phyloP scores from a whole-genome alignment of 2,329 filamentous ascomycete genomes.

The Stagonosporopsis tanaceti region DNA sequence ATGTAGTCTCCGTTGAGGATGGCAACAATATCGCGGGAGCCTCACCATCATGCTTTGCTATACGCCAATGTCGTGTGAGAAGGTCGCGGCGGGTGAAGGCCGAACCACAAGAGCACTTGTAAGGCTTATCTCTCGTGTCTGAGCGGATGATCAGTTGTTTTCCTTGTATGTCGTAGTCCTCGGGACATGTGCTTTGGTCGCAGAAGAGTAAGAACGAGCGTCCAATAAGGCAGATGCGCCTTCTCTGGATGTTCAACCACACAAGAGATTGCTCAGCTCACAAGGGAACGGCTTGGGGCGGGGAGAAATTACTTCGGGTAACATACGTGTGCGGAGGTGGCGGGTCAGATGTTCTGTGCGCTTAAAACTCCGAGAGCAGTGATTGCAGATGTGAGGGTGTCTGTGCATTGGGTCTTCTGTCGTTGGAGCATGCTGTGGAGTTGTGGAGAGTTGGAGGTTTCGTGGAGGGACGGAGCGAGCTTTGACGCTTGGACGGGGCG shows the following conservation, averaged over 20 bases:
- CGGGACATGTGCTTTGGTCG: not conserved
- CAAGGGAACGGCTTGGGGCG: not conserved
- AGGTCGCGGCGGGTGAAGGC: slow-evolving; percentile 41
- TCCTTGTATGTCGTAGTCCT: not conserved
- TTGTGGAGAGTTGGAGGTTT: slow-evolving; percentile 24
- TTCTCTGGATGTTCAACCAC: not conserved
- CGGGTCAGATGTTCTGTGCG: slow-evolving; percentile 42
- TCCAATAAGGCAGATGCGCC: too few relatives aligned
- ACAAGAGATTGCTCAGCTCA: not conserved
- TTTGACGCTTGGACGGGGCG: not conserved
- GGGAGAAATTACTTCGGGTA: not conserved
- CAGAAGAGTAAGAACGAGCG: not conserved
- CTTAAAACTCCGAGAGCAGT: slow-evolving; percentile 41
- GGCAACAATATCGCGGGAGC: slow-evolving; percentile 11
- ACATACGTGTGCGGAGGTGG: slow-evolving; percentile 44
- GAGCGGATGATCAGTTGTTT: slow-evolving; percentile 18
- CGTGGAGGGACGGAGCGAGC: not conserved
- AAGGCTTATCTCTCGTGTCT: slow-evolving; percentile 46
- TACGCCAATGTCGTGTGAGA: slow-evolving; percentile 43
- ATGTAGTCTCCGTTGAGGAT: slow-evolving; percentile 13
- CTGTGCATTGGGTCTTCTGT: slow-evolving; percentile 31
- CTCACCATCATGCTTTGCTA: slow-evolving; percentile 32
- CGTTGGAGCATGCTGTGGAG: slow-evolving; percentile 27
- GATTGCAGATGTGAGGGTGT: slow-evolving; percentile 36
- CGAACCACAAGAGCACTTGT: slow-evolving; percentile 37